Percentiles rank a stretch among this genome's conserved stretches.
Conservation (phyloP, 2,329 filamentous ascomycete genomes). For the Ophiostoma perfectum region DNA sequence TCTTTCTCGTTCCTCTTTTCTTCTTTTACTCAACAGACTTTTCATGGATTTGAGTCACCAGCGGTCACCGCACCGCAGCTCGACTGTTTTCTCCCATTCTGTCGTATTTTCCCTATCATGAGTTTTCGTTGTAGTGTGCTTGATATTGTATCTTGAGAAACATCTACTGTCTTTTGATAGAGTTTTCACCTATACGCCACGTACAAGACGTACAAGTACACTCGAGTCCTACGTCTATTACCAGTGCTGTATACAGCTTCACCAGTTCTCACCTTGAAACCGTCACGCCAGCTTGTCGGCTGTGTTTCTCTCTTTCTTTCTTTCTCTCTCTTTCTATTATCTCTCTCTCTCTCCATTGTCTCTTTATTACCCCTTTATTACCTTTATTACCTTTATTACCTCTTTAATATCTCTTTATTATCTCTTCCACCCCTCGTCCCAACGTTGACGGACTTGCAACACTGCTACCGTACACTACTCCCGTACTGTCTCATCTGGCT, state of each 20-base stretch:
- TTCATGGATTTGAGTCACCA: too few relatives aligned
- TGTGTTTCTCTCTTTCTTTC: background rate
- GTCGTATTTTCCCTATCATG: slow-evolving; percentile 7
- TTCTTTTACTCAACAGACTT: background rate
- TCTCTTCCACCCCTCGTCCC: too few relatives aligned
- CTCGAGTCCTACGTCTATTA: background rate
- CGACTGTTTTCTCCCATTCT: slow-evolving; percentile 2
- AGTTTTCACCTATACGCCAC: too few relatives aligned
- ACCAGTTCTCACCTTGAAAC: background rate
- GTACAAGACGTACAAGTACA: too few relatives aligned
- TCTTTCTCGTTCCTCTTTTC: background rate
- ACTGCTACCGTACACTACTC: too few relatives aligned
- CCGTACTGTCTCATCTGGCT: too few relatives aligned
- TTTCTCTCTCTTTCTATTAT: background rate
- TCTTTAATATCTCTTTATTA: background rate
- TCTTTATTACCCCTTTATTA: too few relatives aligned
- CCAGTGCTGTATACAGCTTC: background rate
- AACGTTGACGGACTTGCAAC: too few relatives aligned
- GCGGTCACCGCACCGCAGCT: background rate
- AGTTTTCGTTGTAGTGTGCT: background rate
- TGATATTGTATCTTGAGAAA: background rate
- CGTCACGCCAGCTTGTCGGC: background rate
- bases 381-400: background rate
- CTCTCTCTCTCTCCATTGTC: background rate
- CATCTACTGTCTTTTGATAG: background rate